Percentiles rank a stretch among this genome's conserved stretches.
phyloP scores from a whole-genome alignment of 495 filamentous ascomycete genomes.

The Podospora conica region DNA sequence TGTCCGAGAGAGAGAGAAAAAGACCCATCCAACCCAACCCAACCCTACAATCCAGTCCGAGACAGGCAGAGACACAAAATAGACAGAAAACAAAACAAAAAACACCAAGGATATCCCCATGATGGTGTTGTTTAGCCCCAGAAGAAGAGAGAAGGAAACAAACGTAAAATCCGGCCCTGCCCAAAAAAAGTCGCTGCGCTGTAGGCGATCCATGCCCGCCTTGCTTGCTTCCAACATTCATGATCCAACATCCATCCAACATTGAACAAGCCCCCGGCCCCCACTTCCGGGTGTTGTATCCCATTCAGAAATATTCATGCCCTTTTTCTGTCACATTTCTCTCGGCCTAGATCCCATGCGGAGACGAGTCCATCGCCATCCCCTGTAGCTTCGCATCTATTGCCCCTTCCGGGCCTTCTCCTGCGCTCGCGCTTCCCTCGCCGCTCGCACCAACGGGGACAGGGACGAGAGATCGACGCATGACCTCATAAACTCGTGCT shows the following conservation, averaged over 20 bases:
- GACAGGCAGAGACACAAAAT: too few species aligned
- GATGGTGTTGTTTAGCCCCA: neutral
- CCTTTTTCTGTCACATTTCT: neutral
- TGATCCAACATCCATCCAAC: too few species aligned
- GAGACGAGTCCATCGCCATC: neutral
- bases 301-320: too few species aligned
- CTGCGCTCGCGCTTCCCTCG: constrained; percentile 71
- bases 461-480: constrained; percentile 57
- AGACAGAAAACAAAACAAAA: neutral
- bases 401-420: constrained; percentile 69
- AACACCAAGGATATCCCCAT: neutral
- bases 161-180: neutral
- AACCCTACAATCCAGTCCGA: neutral
- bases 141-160: neutral
- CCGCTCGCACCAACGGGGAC: constrained; percentile 79
- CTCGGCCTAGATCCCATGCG: neutral
- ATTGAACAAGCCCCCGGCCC: neutral
- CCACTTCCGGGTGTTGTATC: neutral
- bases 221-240: too few species aligned
- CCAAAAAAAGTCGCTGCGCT: neutral
- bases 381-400: constrained; percentile 9
- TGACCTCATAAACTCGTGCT: constrained; percentile 93
- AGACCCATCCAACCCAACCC: neutral
- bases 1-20: neutral
- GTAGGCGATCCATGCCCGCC: neutral